Base-by-base conservation (phyloP, 2,329 filamentous ascomycete genomes). In the Xylariomycetidae sp. region DNA sequence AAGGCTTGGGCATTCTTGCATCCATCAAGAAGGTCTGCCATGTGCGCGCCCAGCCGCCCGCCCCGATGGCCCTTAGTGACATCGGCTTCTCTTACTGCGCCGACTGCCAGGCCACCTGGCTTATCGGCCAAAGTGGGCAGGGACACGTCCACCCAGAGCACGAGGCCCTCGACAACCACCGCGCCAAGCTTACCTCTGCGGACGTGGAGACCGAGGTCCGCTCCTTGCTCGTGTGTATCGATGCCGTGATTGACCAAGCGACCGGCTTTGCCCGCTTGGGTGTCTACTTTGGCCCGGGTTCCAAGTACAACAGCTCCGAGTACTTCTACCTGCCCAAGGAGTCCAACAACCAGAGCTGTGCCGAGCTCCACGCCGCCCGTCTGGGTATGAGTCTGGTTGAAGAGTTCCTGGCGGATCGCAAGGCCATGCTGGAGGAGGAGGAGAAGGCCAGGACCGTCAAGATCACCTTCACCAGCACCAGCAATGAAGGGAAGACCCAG, bases 101-200 rank as follows among this genome's bases (percentile, higher is more conserved):
- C 1, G 14, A 24, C 5, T 36, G 33, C 26, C 37, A 39, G 10
- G 29, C 36, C 14, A 35, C 30, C n/a, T 39, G 37, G 37, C 25
- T 39, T 6, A 31, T 22, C 15, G 29, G 29, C 9, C 16, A 25
- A n/a, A 20, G 19, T 10, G 14, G 9, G 15, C 10, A 28, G 7
- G 12, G 16, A 10, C 29, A 37, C 17, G 14, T 6, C 10, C 35
- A 37, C 15, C 35, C 35, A 2, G 17, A 17, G 4, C 35, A 37
- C 17, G n/a, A 31, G 15, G 25, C 33, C 5, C 20, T 34, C 24
- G 12, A 10, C 14, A n/a, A n/a, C n/a, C n/a, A n/a, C n/a, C 10
- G 6, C 9, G 6, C n/a, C 9, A 19, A 15, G 3, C 19, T 27
- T 6, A 12, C 6, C 10, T 3, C 10, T 4, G 16, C 17, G 18